Percentiles rank a stretch among this genome's conserved stretches.
These are phyloP conservation scores for Plasmodium vinckei DNA, from an alignment of 169 alveolate species.

Conservation along the genomic window DNA sequence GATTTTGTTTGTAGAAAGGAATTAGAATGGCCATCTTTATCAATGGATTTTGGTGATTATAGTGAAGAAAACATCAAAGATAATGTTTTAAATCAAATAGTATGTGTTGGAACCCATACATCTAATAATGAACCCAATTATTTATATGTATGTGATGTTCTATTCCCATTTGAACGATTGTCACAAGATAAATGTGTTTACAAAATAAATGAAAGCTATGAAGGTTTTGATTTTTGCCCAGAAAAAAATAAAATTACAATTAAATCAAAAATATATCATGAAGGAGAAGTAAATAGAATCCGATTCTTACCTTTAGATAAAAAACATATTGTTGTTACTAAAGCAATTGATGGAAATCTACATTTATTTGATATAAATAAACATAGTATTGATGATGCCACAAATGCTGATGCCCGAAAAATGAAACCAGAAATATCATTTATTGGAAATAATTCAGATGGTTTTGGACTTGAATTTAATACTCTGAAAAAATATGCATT, in stretches of 20 bases:
- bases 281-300: conserved; percentile 70
- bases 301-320: conserved; percentile 42
- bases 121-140: conserved; percentile 59
- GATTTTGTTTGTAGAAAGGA: conserved; percentile 66
- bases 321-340: conserved; percentile 43
- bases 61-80: conserved; percentile 26
- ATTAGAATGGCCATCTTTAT: conserved; percentile 62
- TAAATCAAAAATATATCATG: conserved; percentile 38
- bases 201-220: conserved; percentile 42
- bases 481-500: conserved; percentile 11
- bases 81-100: conserved; percentile 49
- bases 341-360: conserved; percentile 52
- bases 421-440: conserved; percentile 65
- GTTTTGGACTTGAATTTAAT: conserved; percentile 49
- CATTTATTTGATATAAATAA: conserved; percentile 61
- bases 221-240: conserved; percentile 48
- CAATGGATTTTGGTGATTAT: conserved; percentile 56
- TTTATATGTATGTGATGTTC: conserved; percentile 57
- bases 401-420: conserved; percentile 15
- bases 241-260: conserved; percentile 65
- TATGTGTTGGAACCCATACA: conserved; percentile 71
- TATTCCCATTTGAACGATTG: conserved; percentile 38
- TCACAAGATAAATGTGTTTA: conserved; percentile 61
- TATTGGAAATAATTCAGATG: conserved; percentile 46
- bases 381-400: conserved; percentile 26